Conservation (phyloP, 2,329 filamentous ascomycete genomes). For the Hymenotorrendiella dingleyae region DNA sequence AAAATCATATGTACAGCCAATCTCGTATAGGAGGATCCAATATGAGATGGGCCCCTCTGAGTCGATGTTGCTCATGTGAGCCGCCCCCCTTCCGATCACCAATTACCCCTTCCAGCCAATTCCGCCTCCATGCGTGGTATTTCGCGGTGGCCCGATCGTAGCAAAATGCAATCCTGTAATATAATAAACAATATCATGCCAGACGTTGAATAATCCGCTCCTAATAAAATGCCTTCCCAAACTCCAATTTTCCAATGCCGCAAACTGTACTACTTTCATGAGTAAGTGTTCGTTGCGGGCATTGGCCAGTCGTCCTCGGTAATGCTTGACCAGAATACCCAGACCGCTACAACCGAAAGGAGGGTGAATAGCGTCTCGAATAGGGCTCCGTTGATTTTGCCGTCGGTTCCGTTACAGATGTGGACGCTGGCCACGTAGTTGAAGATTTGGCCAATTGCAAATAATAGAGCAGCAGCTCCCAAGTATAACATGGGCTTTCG, state of each 20-base stretch:
- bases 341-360: slow-evolving; percentile 73
- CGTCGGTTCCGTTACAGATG: slow-evolving; percentile 76
- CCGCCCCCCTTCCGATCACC: background rate
- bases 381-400: slow-evolving; percentile 86
- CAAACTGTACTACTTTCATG: slow-evolving; percentile 20
- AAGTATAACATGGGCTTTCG: slow-evolving; percentile 90
- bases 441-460: slow-evolving; percentile 91
- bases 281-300: slow-evolving; percentile 32
- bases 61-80: background rate
- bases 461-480: slow-evolving; percentile 65
- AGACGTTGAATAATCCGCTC: slow-evolving; percentile 20
- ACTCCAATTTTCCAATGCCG: slow-evolving; percentile 22
- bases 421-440: slow-evolving; percentile 90
- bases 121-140: background rate
- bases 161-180: slow-evolving; percentile 15
- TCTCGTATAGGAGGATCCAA: slow-evolving; percentile 13
- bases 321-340: slow-evolving; percentile 98
- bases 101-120: background rate
- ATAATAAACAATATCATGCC: slow-evolving; percentile 27
- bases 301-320: slow-evolving; percentile 97
- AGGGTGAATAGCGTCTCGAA: slow-evolving; percentile 94
- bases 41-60: slow-evolving; percentile 5
- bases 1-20: slow-evolving; percentile 27
- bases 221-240: slow-evolving; percentile 20
- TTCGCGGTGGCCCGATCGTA: slow-evolving; percentile 8